Percentiles rank a stretch among this genome's conserved stretches.
These are phyloP conservation scores for Hypoxylon fragiforme DNA, from an alignment of 495 filamentous ascomycete species.

Conservation along the genomic window DNA sequence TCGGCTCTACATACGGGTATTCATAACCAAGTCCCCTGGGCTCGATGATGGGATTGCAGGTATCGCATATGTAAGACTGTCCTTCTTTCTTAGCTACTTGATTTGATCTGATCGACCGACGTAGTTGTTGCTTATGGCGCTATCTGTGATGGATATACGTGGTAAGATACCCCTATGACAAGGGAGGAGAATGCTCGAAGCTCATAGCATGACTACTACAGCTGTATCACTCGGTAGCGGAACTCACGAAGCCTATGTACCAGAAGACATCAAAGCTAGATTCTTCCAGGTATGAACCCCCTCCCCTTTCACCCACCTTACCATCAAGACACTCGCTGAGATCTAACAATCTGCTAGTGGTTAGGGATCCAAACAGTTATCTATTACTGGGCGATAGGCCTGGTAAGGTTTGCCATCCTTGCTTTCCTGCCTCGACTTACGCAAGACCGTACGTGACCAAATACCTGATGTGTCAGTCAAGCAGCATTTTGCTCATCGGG, in stretches of 20 bases:
- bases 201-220: constrained; percentile 8
- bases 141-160: constrained; percentile 14
- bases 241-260: constrained; percentile 18
- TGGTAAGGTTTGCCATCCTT: constrained; percentile 37
- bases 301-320: no score
- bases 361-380: constrained; percentile 30
- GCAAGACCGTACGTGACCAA: constrained; percentile 32
- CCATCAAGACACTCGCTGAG: background rate
- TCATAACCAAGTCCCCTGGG: constrained; percentile 37
- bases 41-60: constrained; percentile 37
- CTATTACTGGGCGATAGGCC: constrained; percentile 35
- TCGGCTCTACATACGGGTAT: constrained; percentile 31
- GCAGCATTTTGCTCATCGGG: background rate
- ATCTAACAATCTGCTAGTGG: constrained; percentile 13
- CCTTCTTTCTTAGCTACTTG: background rate
- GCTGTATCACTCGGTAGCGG: constrained; percentile 20
- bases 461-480: no score
- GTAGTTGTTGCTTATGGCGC: constrained; percentile 5
- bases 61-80: constrained; percentile 31
- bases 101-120: background rate
- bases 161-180: constrained; percentile 1
- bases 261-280: constrained; percentile 7
- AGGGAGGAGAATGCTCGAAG: constrained; percentile 1
- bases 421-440: constrained; percentile 36
- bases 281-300: constrained; percentile 31